These are phyloP conservation scores for Pseudocercospora cruenta DNA, from an alignment of 2,329 filamentous ascomycete genomes.

Conservation along the genomic window DNA sequence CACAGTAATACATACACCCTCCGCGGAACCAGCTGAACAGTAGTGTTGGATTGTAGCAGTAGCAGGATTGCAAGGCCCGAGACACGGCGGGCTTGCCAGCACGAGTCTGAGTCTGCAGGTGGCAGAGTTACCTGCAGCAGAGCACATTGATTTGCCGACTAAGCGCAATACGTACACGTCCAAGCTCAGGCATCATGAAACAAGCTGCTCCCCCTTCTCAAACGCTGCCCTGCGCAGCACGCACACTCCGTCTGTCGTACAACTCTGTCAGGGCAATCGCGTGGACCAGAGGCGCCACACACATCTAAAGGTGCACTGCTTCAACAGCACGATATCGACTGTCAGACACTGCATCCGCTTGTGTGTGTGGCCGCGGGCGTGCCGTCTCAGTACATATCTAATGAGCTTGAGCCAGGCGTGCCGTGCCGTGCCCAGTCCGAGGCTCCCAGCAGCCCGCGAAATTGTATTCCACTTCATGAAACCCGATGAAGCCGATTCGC, in stretches of 20 bases:
- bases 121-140: background rate
- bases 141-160: background rate
- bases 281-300: conserved; percentile 6
- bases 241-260: background rate
- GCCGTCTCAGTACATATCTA: background rate
- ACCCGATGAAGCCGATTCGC: background rate
- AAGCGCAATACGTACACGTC: background rate
- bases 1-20: no score
- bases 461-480: conserved; percentile 2
- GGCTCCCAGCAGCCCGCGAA: background rate
- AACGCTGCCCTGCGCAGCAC: background rate
- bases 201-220: background rate
- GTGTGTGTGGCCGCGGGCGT: background rate
- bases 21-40: no score
- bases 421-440: background rate
- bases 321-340: background rate
- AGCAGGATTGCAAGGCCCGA: no score
- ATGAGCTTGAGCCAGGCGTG: background rate
- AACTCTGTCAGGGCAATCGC: conserved; percentile 13
- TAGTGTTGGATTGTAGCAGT: no score
- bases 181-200: background rate
- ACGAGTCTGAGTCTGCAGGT: background rate
- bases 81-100: no score
- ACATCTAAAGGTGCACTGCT: background rate
- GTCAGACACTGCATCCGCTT: background rate